A percentile compares a stretch with the other conserved stretches of the same genome.
phyloP scores from a whole-genome alignment of 2,329 filamentous ascomycete species.

The Diaporthe citrichinensis region DNA sequence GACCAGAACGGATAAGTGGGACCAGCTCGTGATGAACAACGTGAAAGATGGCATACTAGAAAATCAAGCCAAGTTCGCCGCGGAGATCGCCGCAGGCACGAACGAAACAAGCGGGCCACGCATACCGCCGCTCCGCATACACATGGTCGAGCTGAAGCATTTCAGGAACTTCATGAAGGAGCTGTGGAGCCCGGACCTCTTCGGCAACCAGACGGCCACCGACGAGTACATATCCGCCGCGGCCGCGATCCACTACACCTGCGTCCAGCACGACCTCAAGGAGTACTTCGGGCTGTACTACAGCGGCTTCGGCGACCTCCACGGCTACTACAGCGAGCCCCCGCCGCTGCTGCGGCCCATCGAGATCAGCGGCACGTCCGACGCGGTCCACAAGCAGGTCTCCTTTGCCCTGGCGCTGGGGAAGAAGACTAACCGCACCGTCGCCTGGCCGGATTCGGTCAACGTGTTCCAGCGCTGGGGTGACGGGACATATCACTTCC shows the following conservation, averaged over 20 bases:
- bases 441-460: background rate
- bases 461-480: background rate
- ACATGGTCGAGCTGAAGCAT: slow-evolving; percentile 2
- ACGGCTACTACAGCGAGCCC: background rate
- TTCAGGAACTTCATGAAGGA: slow-evolving; percentile 13
- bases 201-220: background rate
- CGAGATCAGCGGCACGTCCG: background rate
- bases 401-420: background rate
- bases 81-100: background rate
- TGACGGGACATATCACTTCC: background rate
- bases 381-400: background rate
- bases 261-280: slow-evolving; percentile 9
- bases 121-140: background rate
- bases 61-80: background rate
- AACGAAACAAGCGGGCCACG: background rate
- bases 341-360: background rate
- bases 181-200: background rate
- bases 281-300: slow-evolving; percentile 4
- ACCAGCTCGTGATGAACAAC: background rate
- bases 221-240: background rate
- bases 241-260: slow-evolving; percentile 1
- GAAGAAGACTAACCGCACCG: background rate
- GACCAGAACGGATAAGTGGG: background rate
- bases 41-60: background rate
- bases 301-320: background rate